These are phyloP conservation scores for Rhynchospora pubera DNA, from an alignment of 176 grass and related monocot genomes.

Conservation along the genomic window DNA sequence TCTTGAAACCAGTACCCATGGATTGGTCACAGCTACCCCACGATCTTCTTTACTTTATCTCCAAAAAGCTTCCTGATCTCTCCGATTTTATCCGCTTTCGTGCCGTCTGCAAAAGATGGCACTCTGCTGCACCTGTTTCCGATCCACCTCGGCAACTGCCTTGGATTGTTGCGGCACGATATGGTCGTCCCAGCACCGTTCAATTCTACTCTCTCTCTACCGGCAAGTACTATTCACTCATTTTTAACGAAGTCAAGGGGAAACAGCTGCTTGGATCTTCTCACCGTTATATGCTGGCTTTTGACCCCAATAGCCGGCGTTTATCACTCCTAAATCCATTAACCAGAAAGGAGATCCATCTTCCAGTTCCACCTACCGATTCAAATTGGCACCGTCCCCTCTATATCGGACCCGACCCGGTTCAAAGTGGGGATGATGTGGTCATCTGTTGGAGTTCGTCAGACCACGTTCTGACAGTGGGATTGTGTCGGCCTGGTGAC, in stretches of 20 bases:
- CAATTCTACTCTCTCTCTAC: neutral
- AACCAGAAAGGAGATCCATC: neutral
- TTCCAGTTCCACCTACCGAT: conserved; percentile 13
- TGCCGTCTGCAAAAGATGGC: conserved; percentile 27
- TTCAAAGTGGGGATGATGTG: conserved; percentile 1
- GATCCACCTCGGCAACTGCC: conserved; percentile 27
- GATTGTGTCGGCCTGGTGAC: neutral
- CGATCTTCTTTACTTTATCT: conserved; percentile 28
- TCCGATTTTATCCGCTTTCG: conserved; percentile 28
- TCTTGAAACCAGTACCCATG: neutral
- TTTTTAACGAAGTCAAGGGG: neutral
- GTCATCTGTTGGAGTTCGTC: conserved; percentile 4
- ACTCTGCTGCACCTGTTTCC: neutral
- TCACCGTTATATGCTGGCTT: neutral
- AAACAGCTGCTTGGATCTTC: neutral
- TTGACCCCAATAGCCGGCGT: neutral
- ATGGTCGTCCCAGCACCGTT: neutral
- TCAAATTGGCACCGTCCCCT: conserved; percentile 3
- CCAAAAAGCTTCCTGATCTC: conserved; percentile 16
- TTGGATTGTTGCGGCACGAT: conserved; percentile 11
- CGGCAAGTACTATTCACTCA: neutral
- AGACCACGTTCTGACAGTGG: neutral
- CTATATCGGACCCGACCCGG: neutral
- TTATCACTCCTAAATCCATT: conserved; percentile 7
- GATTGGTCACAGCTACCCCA: conserved; percentile 26